These are phyloP conservation scores for Picea glauca DNA, from an alignment of 75 land plant genomes.

Conservation along the genomic window DNA sequence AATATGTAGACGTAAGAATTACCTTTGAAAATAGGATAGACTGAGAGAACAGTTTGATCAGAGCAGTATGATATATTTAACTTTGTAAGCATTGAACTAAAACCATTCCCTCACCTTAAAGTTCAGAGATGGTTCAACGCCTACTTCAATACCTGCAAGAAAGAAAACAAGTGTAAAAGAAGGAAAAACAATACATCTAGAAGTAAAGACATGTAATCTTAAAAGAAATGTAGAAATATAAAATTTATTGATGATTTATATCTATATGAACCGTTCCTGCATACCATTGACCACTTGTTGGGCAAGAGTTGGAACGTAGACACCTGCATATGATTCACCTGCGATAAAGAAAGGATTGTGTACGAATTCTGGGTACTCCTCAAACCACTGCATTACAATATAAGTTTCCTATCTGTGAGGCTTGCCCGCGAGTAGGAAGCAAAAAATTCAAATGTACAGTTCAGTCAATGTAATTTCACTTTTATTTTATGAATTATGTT, in stretches of 20 bases:
- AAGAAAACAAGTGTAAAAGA: not conserved
- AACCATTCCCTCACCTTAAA: constrained; percentile 52
- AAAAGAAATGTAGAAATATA: not conserved
- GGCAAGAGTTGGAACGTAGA: constrained; percentile 83
- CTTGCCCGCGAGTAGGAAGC: too few species aligned
- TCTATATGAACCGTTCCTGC: too few species aligned
- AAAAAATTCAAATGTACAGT: too few species aligned
- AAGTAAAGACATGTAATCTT: not conserved
- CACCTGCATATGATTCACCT: constrained; percentile 91
- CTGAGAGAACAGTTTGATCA: too few species aligned
- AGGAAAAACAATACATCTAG: not conserved
- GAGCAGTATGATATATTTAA: too few species aligned
- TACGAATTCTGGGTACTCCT: constrained; percentile 64
- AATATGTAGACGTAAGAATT: too few species aligned
- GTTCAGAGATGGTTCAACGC: constrained; percentile 54
- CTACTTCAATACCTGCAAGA: constrained; percentile 63
- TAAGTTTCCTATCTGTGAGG: too few species aligned
- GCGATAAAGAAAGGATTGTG: constrained; percentile 65
- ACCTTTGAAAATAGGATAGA: too few species aligned
- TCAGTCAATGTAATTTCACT: too few species aligned
- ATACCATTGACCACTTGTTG: constrained; percentile 67
- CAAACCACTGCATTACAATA: constrained; percentile 63
- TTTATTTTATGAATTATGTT: too few species aligned
- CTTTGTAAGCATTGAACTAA: too few species aligned
- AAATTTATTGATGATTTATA: not conserved